Percentiles rank a stretch among this genome's conserved stretches.
phyloP scores from a whole-genome alignment of 495 filamentous ascomycete genomes.

The Staphylotrichum longicolle region DNA sequence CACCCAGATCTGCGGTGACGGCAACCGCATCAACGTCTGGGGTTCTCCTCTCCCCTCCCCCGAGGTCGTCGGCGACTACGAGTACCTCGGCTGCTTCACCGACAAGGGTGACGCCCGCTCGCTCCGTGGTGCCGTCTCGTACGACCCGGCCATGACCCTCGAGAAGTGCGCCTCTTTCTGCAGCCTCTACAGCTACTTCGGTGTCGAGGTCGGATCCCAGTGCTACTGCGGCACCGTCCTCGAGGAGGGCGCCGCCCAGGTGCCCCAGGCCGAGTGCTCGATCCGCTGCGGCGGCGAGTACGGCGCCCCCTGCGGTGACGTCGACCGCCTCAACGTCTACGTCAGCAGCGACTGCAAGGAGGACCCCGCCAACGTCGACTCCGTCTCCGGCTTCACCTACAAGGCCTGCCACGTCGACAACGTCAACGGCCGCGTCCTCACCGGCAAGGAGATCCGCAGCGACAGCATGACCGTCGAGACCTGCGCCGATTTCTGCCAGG shows the following conservation, averaged over 20 bases:
- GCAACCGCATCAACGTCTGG: constrained; percentile 38
- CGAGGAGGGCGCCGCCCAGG: not conserved
- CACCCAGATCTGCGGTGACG: constrained; percentile 37
- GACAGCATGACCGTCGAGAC: constrained; percentile 36
- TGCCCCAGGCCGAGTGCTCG: constrained; percentile 19
- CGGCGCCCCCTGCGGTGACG: constrained; percentile 21
- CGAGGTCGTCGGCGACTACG: constrained; percentile 6
- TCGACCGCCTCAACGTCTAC: constrained; percentile 27
- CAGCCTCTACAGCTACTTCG: constrained; percentile 23
- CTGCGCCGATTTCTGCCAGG: constrained; percentile 35
- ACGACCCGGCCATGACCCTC: constrained; percentile 30
- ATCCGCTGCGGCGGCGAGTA: constrained; percentile 23
- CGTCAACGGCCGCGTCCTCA: constrained; percentile 25
- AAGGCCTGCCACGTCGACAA: constrained; percentile 41
- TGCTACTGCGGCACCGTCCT: constrained; percentile 26
- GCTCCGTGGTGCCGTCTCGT: constrained; percentile 12
- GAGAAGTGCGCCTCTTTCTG: constrained; percentile 35
- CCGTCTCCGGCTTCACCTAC: constrained; percentile 33
- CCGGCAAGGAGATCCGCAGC: constrained; percentile 12
- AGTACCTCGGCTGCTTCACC: constrained; percentile 22
- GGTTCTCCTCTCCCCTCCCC: constrained; percentile 14
- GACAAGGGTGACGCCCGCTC: constrained; percentile 12
- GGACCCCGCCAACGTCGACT: constrained; percentile 25
- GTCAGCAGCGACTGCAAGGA: constrained; percentile 14
- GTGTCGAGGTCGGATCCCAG: constrained; percentile 21